Conservation (phyloP, 2,329 filamentous ascomycete genomes). For the Parascedosporium putredinis region DNA sequence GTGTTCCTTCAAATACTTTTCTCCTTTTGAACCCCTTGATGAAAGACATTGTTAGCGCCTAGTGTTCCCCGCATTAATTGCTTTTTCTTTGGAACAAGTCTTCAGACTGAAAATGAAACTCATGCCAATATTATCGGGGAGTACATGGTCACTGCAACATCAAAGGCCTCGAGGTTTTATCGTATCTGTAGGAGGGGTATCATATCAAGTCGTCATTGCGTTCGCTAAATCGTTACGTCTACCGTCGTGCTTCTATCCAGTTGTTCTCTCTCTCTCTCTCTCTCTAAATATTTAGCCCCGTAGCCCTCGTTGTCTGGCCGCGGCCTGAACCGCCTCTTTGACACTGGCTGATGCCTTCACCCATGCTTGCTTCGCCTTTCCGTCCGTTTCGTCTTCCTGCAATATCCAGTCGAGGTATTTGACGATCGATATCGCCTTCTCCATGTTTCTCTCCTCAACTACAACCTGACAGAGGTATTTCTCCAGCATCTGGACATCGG, state of each 20-base stretch:
- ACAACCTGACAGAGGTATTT: constrained; percentile 66
- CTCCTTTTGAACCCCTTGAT: no score
- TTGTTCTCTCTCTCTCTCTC: not conserved
- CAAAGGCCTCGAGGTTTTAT: no score
- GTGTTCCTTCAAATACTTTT: no score
- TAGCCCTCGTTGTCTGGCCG: constrained; percentile 45
- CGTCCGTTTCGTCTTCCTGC: constrained; percentile 29
- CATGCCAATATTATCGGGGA: no score
- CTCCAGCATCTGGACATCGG: constrained; percentile 66
- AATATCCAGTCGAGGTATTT: constrained; percentile 55
- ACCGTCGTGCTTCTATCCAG: not conserved
- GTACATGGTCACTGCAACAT: no score
- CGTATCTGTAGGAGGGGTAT: not conserved
- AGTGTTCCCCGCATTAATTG: no score
- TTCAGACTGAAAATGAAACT: no score
- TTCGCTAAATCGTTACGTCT: not conserved
- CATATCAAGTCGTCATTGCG: not conserved
- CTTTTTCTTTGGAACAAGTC: not conserved
- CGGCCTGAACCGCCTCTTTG: constrained; percentile 41
- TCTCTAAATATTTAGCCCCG: constrained; percentile 6
- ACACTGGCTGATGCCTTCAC: constrained; percentile 29
- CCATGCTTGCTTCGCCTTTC: constrained; percentile 35
- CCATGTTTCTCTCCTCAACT: constrained; percentile 63
- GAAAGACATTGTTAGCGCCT: no score
- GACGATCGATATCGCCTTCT: constrained; percentile 60